Base-by-base conservation (phyloP, 306 rosid species). In the Pueraria montana region DNA sequence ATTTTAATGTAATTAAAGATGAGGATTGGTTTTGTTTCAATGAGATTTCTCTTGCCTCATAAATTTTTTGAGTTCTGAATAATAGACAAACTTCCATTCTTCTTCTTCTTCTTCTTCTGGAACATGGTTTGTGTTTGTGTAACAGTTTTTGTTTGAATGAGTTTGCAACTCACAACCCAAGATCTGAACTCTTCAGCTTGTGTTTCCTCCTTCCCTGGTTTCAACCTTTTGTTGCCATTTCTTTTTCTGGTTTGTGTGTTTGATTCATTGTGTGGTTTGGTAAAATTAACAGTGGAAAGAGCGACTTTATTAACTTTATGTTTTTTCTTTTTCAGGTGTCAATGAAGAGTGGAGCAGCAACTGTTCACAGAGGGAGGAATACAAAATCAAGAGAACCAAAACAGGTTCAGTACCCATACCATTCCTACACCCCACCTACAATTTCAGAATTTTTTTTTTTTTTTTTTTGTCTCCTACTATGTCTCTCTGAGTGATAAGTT, bases 361-460 rank as follows among this genome's bases (percentile, higher is more conserved):
- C 82, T 89, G 75, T 89, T 76, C 97, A 74, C 90, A 88, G 95
- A 87, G 91, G 82, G 97, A 89, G 72, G 89, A 93, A 78, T 94
- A 95, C 95, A 90, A 90, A 42, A 84, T 89, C 85, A 96, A 91
- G 97, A 92, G 90, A 92, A 96, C 97, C 87, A 92, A 85, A 89
- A 84, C 92, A 92, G 99, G 99, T 94, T 94, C 90, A 86, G 87
- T 76, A 72, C 77, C 87, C 89, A 84, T 96, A 81, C 65, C 83
- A 77, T 84, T 85, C 86, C 65, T 50, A 82, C 83, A 70, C 80
- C 86, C 83, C 92, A 74, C 85, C 32, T 77, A 77, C 80, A 69
- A 70, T 76, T 87, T 72, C 80, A 42, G 56, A 78, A 80, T 76
- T 84, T 26, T 72, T 58, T 80, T 42, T 38, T 55, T 49, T 17